Conservation (phyloP, 768 basidiomycete genomes). For the Trametes cubensis region DNA sequence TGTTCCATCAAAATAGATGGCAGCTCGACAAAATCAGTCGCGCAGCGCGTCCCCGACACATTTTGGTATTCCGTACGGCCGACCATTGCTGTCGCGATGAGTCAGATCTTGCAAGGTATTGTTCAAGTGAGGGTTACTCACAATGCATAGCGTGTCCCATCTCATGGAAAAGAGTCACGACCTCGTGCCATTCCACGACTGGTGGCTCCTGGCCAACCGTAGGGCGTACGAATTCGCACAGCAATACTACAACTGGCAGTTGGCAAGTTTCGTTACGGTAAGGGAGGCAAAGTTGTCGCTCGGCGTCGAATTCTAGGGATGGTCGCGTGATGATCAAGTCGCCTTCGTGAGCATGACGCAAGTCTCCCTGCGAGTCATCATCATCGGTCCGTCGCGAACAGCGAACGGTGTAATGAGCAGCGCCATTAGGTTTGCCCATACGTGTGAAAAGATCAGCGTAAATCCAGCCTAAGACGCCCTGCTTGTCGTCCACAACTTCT, state of each 20-base stretch:
- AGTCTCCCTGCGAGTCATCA: conserved; percentile 78
- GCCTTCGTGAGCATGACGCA: conserved; percentile 44
- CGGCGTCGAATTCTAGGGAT: conserved; percentile 65
- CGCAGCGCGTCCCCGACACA: conserved; percentile 95
- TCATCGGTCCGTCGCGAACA: conserved; percentile 93
- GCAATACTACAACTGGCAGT: conserved; percentile 86
- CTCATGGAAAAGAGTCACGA: conserved; percentile 94
- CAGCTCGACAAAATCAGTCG: conserved; percentile 97
- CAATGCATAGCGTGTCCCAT: conserved; percentile 99
- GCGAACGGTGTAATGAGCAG: conserved; percentile 96
- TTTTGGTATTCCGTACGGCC: conserved; percentile 97
- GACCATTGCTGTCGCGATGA: conserved; percentile 82
- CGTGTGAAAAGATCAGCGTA: conserved; percentile 91
- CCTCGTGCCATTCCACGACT: conserved; percentile 88
- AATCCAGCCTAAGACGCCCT: conserved; percentile 89
- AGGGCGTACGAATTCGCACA: conserved; percentile 83
- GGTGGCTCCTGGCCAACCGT: conserved; percentile 64
- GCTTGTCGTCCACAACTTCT: conserved; percentile 88
- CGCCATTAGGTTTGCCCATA: conserved; percentile 83
- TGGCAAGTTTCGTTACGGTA: conserved; percentile 77
- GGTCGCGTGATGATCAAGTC: conserved; percentile 31
- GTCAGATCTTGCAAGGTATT: conserved; percentile 7
- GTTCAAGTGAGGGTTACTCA: too few species aligned
- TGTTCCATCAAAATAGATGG: conserved; percentile 99
- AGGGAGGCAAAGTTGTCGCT: conserved; percentile 59